Base-by-base conservation (phyloP, 1,139 yeast species). In the Taphrina sp. region DNA sequence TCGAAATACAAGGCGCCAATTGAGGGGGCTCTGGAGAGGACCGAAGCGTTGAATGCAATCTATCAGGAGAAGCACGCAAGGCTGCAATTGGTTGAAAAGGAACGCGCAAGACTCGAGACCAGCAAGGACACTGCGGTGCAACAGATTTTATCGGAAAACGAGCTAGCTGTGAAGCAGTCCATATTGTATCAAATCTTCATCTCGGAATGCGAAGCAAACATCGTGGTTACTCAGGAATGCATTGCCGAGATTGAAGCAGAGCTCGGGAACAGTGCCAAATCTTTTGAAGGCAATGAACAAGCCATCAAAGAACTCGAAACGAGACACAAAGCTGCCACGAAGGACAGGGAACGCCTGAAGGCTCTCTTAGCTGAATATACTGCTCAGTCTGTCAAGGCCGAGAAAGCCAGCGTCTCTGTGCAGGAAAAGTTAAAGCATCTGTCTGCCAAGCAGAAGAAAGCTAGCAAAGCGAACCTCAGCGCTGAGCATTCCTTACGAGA, bases 1-100 rank as follows among this genome's bases (percentile, higher is more conserved):
- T 76, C 96, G 0, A 77, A 78, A 54, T 94, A 90, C 67, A 90
- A 92, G 67, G 74, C 76, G 46, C 72, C 82, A 45, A 89, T 94
- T 59, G 96, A 87, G 65, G 79, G 79, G 28, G 76, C 82, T 26
- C 72, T 79, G 46, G 66, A 72, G 2, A 75, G 80, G 62, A 79
- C 87, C 8, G 95, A 85, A 41, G 77, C 75, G 24, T 70, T 88
- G 58, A 89, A 89, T 65, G 95, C 85, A 41, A 75, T 81, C 5
- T 89, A 95, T 66, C 72, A 80, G 34, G 95, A 88, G 64, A 90
- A 89, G 66, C 88, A 87, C 60, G 80, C 78, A 58, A 77, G 96
- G 60, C 83, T 87, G 64, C 83, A 81, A 59, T 76, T 88, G 62
- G 95, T 89, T 2, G 86, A 83, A 61, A 81, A 81, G 61, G 96